Conservation (phyloP, 2,329 filamentous ascomycete species). For the Colletotrichum falcatum region DNA sequence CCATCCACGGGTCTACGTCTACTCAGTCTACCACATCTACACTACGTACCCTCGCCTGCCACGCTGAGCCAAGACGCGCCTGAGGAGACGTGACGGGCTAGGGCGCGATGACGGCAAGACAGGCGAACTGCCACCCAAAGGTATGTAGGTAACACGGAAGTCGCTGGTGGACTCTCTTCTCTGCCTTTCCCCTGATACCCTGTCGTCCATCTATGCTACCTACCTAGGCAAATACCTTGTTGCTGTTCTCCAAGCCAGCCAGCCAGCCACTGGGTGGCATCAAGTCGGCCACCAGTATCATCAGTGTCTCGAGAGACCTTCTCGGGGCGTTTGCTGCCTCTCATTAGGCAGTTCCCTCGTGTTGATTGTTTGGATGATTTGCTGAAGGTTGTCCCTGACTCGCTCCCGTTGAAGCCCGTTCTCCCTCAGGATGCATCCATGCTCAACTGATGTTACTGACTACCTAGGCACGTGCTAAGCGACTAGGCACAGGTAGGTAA, state of each 20-base stretch:
- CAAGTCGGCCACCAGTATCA: background rate
- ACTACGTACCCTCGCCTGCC: background rate
- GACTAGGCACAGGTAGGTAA: too few species aligned
- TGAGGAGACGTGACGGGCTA: background rate
- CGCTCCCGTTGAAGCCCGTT: background rate
- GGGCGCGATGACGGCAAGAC: conserved; percentile 4
- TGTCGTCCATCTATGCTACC: background rate
- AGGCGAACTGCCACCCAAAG: background rate
- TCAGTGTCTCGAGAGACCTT: background rate
- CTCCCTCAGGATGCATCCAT: background rate
- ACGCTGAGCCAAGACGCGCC: conserved; percentile 3
- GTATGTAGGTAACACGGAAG: background rate
- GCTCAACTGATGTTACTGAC: background rate
- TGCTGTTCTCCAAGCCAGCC: background rate
- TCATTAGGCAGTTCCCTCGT: background rate
- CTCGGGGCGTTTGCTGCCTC: background rate
- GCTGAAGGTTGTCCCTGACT: background rate
- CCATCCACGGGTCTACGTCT: too few species aligned
- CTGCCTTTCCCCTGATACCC: background rate
- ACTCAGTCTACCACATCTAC: background rate
- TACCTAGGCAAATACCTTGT: background rate
- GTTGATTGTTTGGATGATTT: background rate
- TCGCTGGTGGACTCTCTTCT: background rate
- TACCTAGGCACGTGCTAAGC: background rate
- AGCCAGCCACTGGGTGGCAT: conserved; percentile 14